Percentiles rank a stretch among this genome's conserved stretches.
phyloP scores from a whole-genome alignment of 306 rosid species.

The Vicia sativa region DNA sequence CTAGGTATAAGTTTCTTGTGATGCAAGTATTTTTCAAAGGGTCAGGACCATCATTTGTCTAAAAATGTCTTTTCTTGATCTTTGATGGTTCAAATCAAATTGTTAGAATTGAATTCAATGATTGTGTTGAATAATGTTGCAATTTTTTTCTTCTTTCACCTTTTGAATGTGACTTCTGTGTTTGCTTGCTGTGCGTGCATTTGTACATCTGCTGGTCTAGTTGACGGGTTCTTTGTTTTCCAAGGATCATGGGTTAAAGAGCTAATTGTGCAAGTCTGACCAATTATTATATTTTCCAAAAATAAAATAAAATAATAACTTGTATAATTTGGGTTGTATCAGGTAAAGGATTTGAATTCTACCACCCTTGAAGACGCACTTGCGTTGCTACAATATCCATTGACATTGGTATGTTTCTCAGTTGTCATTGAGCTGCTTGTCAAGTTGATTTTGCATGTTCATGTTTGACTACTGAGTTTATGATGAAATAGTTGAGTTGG shows the following conservation, averaged over 20 bases:
- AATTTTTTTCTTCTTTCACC: slow-evolving; percentile 1
- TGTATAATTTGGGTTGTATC: slow-evolving; percentile 40
- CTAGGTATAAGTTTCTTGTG: neutral
- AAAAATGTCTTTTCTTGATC: slow-evolving; percentile 4
- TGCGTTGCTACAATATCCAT: slow-evolving; percentile 71
- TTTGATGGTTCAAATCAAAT: slow-evolving; percentile 8
- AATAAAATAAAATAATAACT: slow-evolving; percentile 25
- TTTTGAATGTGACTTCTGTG: neutral
- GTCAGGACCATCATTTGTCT: neutral
- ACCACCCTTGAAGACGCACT: slow-evolving; percentile 73
- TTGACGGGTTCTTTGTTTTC: slow-evolving; percentile 35
- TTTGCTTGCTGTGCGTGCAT: slow-evolving; percentile 5
- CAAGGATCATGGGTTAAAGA: slow-evolving; percentile 7
- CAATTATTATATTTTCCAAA: slow-evolving; percentile 20
- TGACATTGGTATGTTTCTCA: slow-evolving; percentile 72
- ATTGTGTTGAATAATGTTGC: neutral
- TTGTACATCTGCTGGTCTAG: slow-evolving; percentile 15
- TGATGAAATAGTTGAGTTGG: neutral
- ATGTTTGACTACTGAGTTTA: neutral
- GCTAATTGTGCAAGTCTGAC: slow-evolving; percentile 26
- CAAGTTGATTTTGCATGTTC: slow-evolving; percentile 21
- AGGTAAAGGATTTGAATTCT: slow-evolving; percentile 73
- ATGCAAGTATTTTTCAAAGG: neutral
- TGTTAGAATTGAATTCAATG: slow-evolving; percentile 4
- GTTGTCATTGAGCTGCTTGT: slow-evolving; percentile 23